Conservation (phyloP, 768 basidiomycete genomes). For the Clitopilus passeckerianus region DNA sequence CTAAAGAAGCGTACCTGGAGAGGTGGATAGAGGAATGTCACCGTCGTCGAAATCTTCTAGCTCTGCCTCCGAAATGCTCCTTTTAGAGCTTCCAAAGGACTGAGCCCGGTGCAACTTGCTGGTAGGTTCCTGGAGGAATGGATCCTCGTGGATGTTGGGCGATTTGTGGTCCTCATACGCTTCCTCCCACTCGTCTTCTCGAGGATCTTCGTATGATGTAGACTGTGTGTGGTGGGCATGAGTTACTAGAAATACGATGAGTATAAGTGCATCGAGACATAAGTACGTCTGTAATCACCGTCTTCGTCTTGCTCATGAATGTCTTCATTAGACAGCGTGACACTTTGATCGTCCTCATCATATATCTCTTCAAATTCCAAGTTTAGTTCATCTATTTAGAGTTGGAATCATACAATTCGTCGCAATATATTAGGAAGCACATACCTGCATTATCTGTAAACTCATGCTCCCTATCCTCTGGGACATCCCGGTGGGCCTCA, state of each 20-base stretch:
- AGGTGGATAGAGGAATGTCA: slow-evolving; percentile 23
- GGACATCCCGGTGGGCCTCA: no score
- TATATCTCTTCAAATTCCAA: slow-evolving; percentile 24
- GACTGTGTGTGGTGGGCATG: background rate
- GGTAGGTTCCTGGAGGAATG: background rate
- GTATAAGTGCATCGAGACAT: no score
- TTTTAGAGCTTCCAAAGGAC: background rate
- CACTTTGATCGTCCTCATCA: slow-evolving; percentile 9
- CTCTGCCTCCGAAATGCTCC: slow-evolving; percentile 22
- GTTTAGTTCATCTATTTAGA: slow-evolving; percentile 10
- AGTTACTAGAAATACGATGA: background rate
- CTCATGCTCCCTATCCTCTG: no score
- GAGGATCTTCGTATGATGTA: background rate
- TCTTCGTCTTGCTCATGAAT: background rate
- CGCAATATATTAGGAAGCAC: background rate
- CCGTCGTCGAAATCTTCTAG: slow-evolving; percentile 20
- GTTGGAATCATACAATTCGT: background rate
- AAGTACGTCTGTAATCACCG: no score
- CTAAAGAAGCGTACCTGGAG: slow-evolving; percentile 35
- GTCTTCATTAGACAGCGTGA: background rate
- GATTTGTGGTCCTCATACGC: background rate
- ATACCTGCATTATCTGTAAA: background rate
- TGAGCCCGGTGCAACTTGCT: background rate
- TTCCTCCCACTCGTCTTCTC: background rate
- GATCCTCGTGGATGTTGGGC: background rate